Evolutionary conservation across 2,329 filamentous ascomycete genomes (phyloP), one percentile per base, ranked within the genome.

Genomic region (Nannizziopsis barbatae): DNA sequence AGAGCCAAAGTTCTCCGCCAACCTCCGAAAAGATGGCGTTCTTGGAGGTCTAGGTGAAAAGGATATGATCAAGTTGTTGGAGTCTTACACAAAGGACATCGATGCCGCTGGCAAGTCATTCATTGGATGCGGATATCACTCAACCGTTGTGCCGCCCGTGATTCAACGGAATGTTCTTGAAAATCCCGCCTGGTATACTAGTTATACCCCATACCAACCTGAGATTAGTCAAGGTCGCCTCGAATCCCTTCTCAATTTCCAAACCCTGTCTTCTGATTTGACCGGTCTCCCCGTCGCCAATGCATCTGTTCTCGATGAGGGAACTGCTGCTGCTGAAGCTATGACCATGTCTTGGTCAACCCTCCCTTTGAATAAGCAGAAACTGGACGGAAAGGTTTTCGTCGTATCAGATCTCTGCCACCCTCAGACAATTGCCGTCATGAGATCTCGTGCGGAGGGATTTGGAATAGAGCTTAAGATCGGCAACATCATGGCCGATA

Each of bases 161-260:
- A 94, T 96, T 65, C 86, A 92, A 73, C 77, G 89, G 57, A 95
- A 95, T 63, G 76, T 96, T 3, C 72, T 96, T 50, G 88, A 96
- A 73, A 90, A 84, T 64, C 90, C 90, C 4, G 88, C 83, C 8
- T 96, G 90, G 90, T 96, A 96, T 66, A 96, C 90, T 36, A 95
- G 88, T 70, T 95, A 96, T 67, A 95, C 90, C 0, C 90, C 90
- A 12, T 96, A 95, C 68, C 90, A 96, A 71, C 84, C 90, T 2
- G 90, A 96, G 70, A 95, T 96, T 71, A 95, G 88, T 65, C 90
- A 96, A 70, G 90, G 90, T 32, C 81, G 90, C 48, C 70, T 96
- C 53, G 87, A 95, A 73, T 94, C 87, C 5, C 72, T 96, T 47
- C 73, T 96, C 54, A 96, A 96, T 73, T 96, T 88, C 71, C 90